Conservation (phyloP, 139 green algal species). For the Bryopsis sp. region DNA sequence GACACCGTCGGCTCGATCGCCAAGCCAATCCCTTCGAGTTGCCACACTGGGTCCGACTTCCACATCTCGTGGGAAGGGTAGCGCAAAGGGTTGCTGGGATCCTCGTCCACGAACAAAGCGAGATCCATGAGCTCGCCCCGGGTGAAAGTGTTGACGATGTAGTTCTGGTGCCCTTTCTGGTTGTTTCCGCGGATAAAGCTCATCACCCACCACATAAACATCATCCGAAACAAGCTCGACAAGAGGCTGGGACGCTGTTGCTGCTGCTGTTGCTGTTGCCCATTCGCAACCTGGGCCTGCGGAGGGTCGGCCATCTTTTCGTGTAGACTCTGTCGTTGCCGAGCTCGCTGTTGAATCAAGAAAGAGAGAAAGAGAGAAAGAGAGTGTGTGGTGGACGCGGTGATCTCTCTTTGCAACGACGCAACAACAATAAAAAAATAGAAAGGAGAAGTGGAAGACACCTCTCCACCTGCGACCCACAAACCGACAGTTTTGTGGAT, state of each 20-base stretch:
- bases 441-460: too few relatives aligned
- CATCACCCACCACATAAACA: conserved; percentile 18
- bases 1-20: background rate
- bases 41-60: conserved; percentile 8
- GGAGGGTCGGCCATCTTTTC: too few relatives aligned
- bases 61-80: background rate
- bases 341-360: too few relatives aligned
- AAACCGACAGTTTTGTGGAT: too few relatives aligned
- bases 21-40: background rate
- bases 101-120: background rate
- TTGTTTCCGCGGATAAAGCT: background rate
- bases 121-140: conserved; percentile 11
- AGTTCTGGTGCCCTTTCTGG: background rate
- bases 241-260: background rate
- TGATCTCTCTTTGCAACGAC: too few relatives aligned
- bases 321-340: too few relatives aligned
- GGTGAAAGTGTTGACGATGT: background rate
- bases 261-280: too few relatives aligned
- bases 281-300: too few relatives aligned
- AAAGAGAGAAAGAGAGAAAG: too few relatives aligned
- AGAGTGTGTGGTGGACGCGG: too few relatives aligned
- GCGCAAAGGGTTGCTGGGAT: background rate
- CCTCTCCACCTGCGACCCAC: too few relatives aligned
- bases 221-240: conserved; percentile 7
- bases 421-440: too few relatives aligned